Conservation (phyloP, 768 basidiomycete species). For the Mycena chlorophos region DNA sequence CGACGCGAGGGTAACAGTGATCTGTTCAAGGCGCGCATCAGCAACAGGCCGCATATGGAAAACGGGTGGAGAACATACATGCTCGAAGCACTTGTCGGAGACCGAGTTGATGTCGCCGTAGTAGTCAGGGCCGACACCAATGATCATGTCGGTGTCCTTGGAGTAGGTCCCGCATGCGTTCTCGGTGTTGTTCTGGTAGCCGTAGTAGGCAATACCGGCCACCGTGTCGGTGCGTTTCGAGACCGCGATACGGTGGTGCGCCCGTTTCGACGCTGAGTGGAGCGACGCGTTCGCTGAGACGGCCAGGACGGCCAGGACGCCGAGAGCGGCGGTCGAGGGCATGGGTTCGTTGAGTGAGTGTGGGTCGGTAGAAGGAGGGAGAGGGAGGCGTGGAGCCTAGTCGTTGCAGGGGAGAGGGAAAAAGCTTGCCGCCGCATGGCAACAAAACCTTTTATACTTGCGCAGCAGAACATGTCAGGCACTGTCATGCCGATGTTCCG, state of each 20-base stretch:
- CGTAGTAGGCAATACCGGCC: slow-evolving; percentile 19
- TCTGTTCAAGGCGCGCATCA: slow-evolving; percentile 3
- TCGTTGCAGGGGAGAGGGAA: not conserved
- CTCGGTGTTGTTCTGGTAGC: slow-evolving; percentile 21
- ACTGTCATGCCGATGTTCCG: not conserved
- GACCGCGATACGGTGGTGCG: slow-evolving; percentile 4
- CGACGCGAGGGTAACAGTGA: slow-evolving; percentile 20
- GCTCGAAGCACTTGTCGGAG: slow-evolving; percentile 18
- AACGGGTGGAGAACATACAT: slow-evolving; percentile 3
- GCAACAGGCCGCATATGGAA: not conserved
- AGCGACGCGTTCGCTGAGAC: slow-evolving; percentile 19
- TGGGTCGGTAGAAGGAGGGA: slow-evolving; percentile 12
- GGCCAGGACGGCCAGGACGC: slow-evolving; percentile 17
- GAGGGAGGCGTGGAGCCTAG: slow-evolving; percentile 10
- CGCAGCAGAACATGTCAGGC: not conserved
- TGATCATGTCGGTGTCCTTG: slow-evolving; percentile 22
- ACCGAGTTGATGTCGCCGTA: slow-evolving; percentile 16
- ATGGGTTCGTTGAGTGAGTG: slow-evolving; percentile 16
- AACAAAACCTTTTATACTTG: slow-evolving; percentile 10
- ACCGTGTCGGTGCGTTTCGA: slow-evolving; percentile 7
- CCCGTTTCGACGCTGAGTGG: slow-evolving; percentile 8
- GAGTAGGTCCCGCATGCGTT: slow-evolving; percentile 21
- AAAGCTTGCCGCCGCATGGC: slow-evolving; percentile 7
- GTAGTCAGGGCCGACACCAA: slow-evolving; percentile 18
- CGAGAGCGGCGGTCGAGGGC: slow-evolving; percentile 12